Evolutionary conservation across 1,139 yeast species (phyloP), one percentile per base, ranked within the genome.

Genomic region (Meyerozyma elateridarum): DNA sequence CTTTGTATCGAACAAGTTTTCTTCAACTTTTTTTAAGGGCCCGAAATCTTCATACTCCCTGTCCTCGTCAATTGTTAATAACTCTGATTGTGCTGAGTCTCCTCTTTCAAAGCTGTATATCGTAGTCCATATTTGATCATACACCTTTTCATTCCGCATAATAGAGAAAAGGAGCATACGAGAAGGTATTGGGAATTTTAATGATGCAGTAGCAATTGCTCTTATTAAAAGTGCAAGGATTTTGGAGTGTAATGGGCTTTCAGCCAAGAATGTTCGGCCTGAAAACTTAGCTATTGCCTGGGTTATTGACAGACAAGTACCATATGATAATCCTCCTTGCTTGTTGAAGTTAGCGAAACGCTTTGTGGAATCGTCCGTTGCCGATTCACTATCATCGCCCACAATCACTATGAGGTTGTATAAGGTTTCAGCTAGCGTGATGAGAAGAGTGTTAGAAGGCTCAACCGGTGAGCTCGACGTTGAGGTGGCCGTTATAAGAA

Each of bases 201-300:
- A 51, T 5, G 73, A 56, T 2, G 79, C 67, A 16, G 73, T 71
- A 33, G 77, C 64, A 2, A 79, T 51, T 0, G 81, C 61, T 36
- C 84, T 59, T 2, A 81, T 42, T 12, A 82, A 29, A 13, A 82
- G 51, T 0, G 88, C 81, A 22, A 85, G 54, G 22, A 77, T 51
- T 40, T 79, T 83, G 13, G 79, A 56, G 48, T 82, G 74, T 36
- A 60, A 50, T n/a, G 69, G 54, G 29, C 59, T 59, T 8, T 65
- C 73, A 8, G 61, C 46, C 25, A 79, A 48, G 38, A 71, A 69
- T 2, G 53, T 44, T 15, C 61, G 53, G 6, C 64, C 48, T 1
- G 81, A 64, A 32, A 76, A 61, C 30, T 61, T 62, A 2, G 51
- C 44, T 11, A 85, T 51, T 20, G 84, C 52, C 40, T 79, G 81